Evolutionary conservation across 2,329 filamentous ascomycete species (phyloP), one percentile per base, ranked within the genome.

Genomic region (Cercospora zeae-maydis): DNA sequence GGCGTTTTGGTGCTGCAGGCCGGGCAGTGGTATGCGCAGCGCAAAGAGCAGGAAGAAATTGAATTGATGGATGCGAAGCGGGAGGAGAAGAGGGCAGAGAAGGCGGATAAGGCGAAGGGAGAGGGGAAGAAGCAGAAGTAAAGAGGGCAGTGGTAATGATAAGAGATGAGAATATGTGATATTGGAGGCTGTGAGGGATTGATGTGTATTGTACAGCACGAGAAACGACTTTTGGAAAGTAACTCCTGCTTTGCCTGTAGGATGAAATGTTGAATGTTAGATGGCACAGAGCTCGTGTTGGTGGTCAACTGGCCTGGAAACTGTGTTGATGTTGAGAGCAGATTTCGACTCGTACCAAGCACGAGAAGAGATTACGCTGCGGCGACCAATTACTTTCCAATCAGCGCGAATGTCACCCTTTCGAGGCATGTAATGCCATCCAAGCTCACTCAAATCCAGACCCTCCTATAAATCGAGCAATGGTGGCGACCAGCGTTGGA

Each of bases 21-120:
- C 19, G 95, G 95, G 10, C 92, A 98, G 83, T 98, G 93, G 95
- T 99, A 99, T 80, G 95, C 95, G 27, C 93, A 98, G 84, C 85
- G 91, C 75, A 96, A 96, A 80, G 93, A 98, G 78, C 83, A 84
- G 73, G 89, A 93, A 75, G 93, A 97, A 77, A 82, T 84, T 61
- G 86, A 85, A 73, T 84, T 86, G 74, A 82, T 88, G 67, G 84
- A 87, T 69, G 78, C 81, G 76, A 75, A 78, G 61, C 77, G 78
- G 64, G 81, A 79, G 72, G 82, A 82, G 77, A 78, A 77, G 71
- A 75, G 70, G 53, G 72, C 76, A 62, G 76, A 75, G 58, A 73
- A 75, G 61, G 71, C 69, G 59, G 69, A 70, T 62, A 76, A 75
- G 68, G 71, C 64, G 52, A 67, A 67, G 58, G 67, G 65, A 16